Evolutionary conservation across 192 early-diverging fungal species (phyloP), one percentile per base, ranked within the genome.

Genomic region (Coemansia sp.): DNA sequence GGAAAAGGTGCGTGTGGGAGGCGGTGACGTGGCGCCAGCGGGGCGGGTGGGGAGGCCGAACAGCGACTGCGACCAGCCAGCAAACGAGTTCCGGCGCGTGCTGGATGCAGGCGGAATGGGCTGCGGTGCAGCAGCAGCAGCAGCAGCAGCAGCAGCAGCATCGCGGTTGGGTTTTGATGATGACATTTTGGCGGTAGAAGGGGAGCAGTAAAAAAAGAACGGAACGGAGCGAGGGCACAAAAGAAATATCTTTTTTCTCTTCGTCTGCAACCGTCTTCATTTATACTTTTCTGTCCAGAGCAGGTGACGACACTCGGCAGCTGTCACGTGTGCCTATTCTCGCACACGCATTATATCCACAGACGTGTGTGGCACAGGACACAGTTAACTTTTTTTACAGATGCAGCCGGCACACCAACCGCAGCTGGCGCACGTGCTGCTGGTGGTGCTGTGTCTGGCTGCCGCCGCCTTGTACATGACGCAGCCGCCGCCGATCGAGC

Each of bases 71-170:
- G 67, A 40, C 67, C 67, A 70, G 30, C 60, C 67, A 17, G 56
- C 44, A 40, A 63, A 70, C 34, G 67, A 63, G 67, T 58, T 70
- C 51, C 67, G 67, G 38, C 67, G 67, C 40, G 17, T 28, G 36
- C 50, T 52, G 52, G 18, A 15, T 6, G 54, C 16, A 8, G 31
- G 32, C n/a, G 66, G 66, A 18, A 69, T 69, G 36, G 66, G 65
- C 41, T 68, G 65, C 17, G 65, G 65, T 18, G 47, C 65, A 4
- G 51, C 56, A 26, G 23, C 23, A 26, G n/a, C n/a, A n/a, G n/a
- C n/a, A n/a, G n/a, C n/a, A n/a, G n/a, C n/a, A n/a, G n/a, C n/a
- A n/a, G 47, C 65, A 4, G 51, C 56, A 26, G 23, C 23, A 26
- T 26, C 23, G 23, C 23, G 23, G 4, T 26, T 26, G 23, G 23